Base-by-base conservation (phyloP, 1,284 basidiomycete species). In the Puccinia coronata region DNA sequence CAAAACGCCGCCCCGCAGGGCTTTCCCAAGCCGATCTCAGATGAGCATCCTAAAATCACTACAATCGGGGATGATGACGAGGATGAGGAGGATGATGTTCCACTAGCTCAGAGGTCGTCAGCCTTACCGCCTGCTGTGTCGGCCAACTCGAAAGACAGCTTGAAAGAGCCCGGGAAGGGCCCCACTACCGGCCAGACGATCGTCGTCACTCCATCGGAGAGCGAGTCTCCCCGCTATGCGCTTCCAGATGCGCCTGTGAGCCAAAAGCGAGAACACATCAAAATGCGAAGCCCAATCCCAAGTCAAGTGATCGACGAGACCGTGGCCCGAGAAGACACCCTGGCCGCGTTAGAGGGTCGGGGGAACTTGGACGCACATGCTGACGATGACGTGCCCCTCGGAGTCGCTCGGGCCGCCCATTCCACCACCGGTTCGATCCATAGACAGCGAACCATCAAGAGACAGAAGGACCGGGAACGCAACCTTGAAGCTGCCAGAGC, bases 331-430 rank as follows among this genome's bases (percentile, higher is more conserved):
- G 39, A 67, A 25, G 69, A 80, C 57, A 80, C 78, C 28, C 55
- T 80, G 6, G 78, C 78, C 9, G 78, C 78, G 18, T 53, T 80
- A 31, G 78, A 80, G 47, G 78, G 78, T 34, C 55, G 78, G 31
- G 55, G 36, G 20, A 71, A 80, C 49, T 11, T 41, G 47, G 78
- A 80, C 34, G 53, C 55, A 6, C 67, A 80, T 47, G 69, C 51
- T n/a, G 78, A 80, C 47, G 78, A 80, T 28, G 78, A 80, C 47
- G 78, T 80, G 25, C 78, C 78, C 20, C 67, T 80, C 41, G 78
- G 78, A n/a, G 67, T 80, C 36, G 65, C 78, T 36, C 36, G 78
- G 47, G 78, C 78, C 23, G 78, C 78, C 9, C 78, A 73, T 57
- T 57, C 67, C 18, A 43, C 36, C 23, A 39, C 47, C 18, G 43